Evolutionary conservation across 228 moss, liverwort and hornwort species (phyloP), one percentile per base, ranked within the genome.

Genomic region (Sphagnum magellanicum): DNA sequence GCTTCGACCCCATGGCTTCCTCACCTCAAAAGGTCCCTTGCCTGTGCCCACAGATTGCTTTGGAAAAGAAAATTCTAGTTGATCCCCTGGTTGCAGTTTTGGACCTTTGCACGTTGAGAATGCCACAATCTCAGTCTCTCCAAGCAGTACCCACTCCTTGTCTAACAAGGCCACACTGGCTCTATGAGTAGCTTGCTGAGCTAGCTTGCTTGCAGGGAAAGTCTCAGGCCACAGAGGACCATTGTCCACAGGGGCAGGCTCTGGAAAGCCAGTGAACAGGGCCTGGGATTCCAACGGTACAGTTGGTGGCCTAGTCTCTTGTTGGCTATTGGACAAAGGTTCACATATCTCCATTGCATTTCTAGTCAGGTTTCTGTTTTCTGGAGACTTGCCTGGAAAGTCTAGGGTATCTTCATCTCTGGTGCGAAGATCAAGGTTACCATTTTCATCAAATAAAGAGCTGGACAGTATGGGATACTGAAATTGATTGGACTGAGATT

Each of bases 21-120:
- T 79, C 10, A 48, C 72, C 53, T 78, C 76, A 16, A 74, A 77
- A 47, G 61, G 49, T 32, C 16, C 70, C 60, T 75, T 79, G 4
- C 10, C 49, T 4, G 48, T 57, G 49, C 50, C 64, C 58, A 61
- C 67, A 63, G 50, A 50, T 59, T 73, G 50, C 77, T 81, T 94
- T 0, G 94, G 94, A 66, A 91, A 94, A 48, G 74, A 78, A 67
- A 94, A 91, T 13, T 82, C 73, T 70, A 94, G 75, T 10, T 68
- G 71, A 55, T 94, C 94, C 63, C 88, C 89, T 61, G 65, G 53
- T 55, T 68, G 74, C 68, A 94, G 79, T 81, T 89, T 94, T 16
- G 79, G 73, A 71, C 94, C 94, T 76, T 84, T 89, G 77, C 91
- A 91, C 51, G 94, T 94, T 1, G 94, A 88, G 64, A 81, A 80